Base-by-base conservation (phyloP, 768 basidiomycete genomes). In the Gloeostereum incarnatum region DNA sequence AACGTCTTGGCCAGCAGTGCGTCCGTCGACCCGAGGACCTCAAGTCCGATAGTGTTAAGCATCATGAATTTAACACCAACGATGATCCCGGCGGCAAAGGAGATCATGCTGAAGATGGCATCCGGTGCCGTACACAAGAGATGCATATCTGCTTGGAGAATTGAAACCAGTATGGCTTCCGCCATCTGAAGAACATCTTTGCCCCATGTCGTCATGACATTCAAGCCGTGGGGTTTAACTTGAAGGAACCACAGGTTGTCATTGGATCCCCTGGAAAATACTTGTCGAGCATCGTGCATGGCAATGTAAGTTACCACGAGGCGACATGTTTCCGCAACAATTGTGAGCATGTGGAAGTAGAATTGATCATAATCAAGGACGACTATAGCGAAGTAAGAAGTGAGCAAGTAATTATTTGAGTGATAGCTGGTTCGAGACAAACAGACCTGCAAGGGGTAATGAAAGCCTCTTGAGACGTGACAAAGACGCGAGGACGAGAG, bases 81-180 rank as follows among this genome's bases (percentile, higher is more conserved):
- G n/a, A 43, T 20, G 21, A 38, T 59, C 5, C 61, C 50, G 2
- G 66, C 56, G 29, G 63, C 63, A 29, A 66, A 56, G 1, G 57
- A 52, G 27, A 66, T 48, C 66, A 68, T 64, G 22, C 52, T 50
- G 41, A 64, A 66, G 21, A 63, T 37, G 23, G 46, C 49, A 44
- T 66, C 66, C 2, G 64, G 64, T 7, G 62, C 56, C 1, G 62
- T 52, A 36, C 63, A 58, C 41, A 66, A 47, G 11, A 61, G 40
- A 0, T 45, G 44, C 8, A 52, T 36, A 32, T 68, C 62, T 27
- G 54, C 41, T 23, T 56, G 45, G 34, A 65, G 52, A 3, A 51
- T 38, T 1, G 53, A 26, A 29, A 63, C 53, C 30, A 66, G 36
- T 31, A 67, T 49, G 1, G 55, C 49, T 43, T 66, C 66, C 21